Base-by-base conservation (phyloP, 2,329 filamentous ascomycete species). In the Aspergillus caelatus region DNA sequence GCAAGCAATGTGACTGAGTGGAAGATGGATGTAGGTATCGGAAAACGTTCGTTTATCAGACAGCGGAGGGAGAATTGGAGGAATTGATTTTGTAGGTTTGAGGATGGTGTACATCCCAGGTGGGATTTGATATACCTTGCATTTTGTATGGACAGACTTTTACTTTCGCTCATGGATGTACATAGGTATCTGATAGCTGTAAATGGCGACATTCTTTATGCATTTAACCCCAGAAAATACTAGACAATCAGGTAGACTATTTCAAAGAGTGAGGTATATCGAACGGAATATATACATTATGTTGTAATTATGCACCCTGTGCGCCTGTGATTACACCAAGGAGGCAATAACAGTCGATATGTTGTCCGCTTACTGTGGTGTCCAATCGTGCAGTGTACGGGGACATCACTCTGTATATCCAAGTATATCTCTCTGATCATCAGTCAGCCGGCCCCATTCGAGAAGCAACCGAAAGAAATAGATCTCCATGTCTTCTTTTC, bases 401-500 rank as follows among this genome's bases (percentile, higher is more conserved):
- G 21, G 57, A 58, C 21, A 23, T 55, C 62, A 69, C 23, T 68
- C 56, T 59, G 64, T 72, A 69, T 78, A 83, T 11, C 80, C 81
- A 53, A 86, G 71, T 54, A 78, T 72, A 70, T 85, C 83, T 68
- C 84, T 78, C 60, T 71, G 72, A 70, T 93, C 89, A 76, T 91
- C 86, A 26, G 89, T 84, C 52, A 93, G 72, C 65, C 91, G 79
- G 2, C 85, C 91, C 89, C 91, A 95, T 79, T 95, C 92, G 23
- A 95, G 78, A 69, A 95, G 77, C 64, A 95, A 74, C 54, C 92
- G 81, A 72, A 94, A 95, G 71, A 94, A 82, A 72, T 95, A 95
- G 11, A 93, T 85, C 75, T 93, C 90, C 86, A 91, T 91, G 71
- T 95, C 92, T 74, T 90, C 89, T 70, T 85, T 86, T 63, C 89